Conservation (phyloP, 2,329 filamentous ascomycete genomes). For the Botryotinia calthae region DNA sequence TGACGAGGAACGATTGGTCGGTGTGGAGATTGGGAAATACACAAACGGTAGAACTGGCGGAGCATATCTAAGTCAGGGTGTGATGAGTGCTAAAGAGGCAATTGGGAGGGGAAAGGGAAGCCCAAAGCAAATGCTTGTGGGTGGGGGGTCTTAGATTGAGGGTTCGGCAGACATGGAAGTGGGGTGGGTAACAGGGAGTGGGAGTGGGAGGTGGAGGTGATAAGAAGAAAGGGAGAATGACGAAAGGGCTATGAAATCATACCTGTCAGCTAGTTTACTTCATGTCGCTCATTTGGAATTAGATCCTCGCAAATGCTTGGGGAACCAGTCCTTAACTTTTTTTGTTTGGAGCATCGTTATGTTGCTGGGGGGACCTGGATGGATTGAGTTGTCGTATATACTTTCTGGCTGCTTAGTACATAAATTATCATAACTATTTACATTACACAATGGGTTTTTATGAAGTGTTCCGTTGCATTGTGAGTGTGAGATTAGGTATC, state of each 20-base stretch:
- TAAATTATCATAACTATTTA: neutral
- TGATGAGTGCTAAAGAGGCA: slow-evolving; percentile 37
- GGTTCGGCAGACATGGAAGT: neutral
- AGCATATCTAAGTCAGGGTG: slow-evolving; percentile 23
- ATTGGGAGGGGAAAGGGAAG: slow-evolving; percentile 41
- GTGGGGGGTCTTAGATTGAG: slow-evolving; percentile 17
- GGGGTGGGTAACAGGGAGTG: neutral
- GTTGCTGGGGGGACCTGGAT: neutral
- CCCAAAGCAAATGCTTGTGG: slow-evolving; percentile 31
- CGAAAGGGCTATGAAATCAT: neutral
- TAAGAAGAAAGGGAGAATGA: neutral
- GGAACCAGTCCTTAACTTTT: neutral
- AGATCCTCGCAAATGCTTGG: neutral
- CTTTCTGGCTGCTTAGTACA: neutral
- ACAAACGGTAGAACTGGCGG: slow-evolving; percentile 10
- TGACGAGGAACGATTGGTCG: slow-evolving; percentile 47
- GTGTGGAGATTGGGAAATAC: slow-evolving; percentile 26
- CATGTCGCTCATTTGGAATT: neutral
- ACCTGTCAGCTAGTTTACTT: neutral
- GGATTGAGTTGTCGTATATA: neutral
- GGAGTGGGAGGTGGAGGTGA: neutral
- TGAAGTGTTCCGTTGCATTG: neutral
- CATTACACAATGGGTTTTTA: neutral
- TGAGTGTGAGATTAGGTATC: neutral
- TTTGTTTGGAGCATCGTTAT: neutral